A percentile compares a stretch with the other conserved stretches of the same genome.
Conservation (phyloP, 768 basidiomycete species). For the Hericium erinaceus region DNA sequence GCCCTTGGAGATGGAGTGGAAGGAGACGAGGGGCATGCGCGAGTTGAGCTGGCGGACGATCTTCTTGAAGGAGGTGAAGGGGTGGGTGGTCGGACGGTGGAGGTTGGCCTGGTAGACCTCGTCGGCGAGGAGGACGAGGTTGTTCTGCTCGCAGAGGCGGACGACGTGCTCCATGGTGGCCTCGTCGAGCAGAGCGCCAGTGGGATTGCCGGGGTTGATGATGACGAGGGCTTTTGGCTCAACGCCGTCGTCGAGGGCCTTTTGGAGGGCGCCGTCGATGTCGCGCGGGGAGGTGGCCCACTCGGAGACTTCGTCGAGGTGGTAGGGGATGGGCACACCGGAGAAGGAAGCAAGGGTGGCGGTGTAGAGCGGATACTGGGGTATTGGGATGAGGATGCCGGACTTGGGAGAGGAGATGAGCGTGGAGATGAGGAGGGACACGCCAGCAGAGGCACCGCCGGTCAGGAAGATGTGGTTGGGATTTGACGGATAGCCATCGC, state of each 20-base stretch:
- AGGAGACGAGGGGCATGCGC: slow-evolving; percentile 80
- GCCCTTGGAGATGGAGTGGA: slow-evolving; percentile 97
- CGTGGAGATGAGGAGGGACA: slow-evolving; percentile 77
- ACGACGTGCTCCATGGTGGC: slow-evolving; percentile 67
- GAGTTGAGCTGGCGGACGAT: slow-evolving; percentile 59
- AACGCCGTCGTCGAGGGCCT: slow-evolving; percentile 52
- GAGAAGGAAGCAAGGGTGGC: slow-evolving; percentile 82
- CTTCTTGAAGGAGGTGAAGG: slow-evolving; percentile 94
- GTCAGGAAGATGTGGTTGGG: slow-evolving; percentile 90
- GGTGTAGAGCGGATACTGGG: slow-evolving; percentile 97
- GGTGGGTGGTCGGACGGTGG: slow-evolving; percentile 52
- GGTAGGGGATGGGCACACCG: slow-evolving; percentile 80
- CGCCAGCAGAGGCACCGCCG: slow-evolving; percentile 88
- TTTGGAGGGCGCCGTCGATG: slow-evolving; percentile 57
- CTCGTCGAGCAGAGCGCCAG: slow-evolving; percentile 74
- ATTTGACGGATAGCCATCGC: slow-evolving; percentile 80
- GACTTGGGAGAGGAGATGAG: slow-evolving; percentile 58
- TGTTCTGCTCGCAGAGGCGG: slow-evolving; percentile 75
- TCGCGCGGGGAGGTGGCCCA: slow-evolving; percentile 76
- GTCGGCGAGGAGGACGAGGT: slow-evolving; percentile 87
- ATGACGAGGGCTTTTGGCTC: slow-evolving; percentile 81
- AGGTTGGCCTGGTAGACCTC: slow-evolving; percentile 98
- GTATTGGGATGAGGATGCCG: slow-evolving; percentile 91
- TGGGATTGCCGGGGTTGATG: slow-evolving; percentile 99
- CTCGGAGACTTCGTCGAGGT: slow-evolving; percentile 70